phyloP scores from a whole-genome alignment of 495 filamentous ascomycete species.

The Glarea lozoyensis region DNA sequence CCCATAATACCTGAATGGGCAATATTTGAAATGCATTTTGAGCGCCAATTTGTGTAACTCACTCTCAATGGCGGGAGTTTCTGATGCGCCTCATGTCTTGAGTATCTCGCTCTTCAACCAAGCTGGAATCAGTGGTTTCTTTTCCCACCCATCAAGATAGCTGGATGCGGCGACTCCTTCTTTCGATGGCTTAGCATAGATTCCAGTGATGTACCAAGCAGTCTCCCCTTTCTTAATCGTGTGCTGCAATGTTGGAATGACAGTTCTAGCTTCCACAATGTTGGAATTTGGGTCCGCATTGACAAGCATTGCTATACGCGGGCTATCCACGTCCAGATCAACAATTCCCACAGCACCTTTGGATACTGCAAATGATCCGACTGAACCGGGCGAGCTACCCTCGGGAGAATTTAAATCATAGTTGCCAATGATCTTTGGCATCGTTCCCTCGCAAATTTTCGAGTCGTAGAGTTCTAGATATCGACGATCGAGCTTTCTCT shows the following conservation, averaged over 20 bases:
- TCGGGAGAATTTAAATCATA: slow-evolving; percentile 45
- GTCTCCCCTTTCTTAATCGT: slow-evolving; percentile 34
- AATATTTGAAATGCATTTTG: no score
- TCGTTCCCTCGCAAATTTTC: slow-evolving; percentile 34
- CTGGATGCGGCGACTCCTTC: slow-evolving; percentile 22
- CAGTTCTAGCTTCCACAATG: slow-evolving; percentile 57
- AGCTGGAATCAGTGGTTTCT: slow-evolving; percentile 38
- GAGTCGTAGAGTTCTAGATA: slow-evolving; percentile 44
- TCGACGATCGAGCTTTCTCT: slow-evolving; percentile 47
- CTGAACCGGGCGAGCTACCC: slow-evolving; percentile 41
- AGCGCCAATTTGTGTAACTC: no score
- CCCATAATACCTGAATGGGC: no score
- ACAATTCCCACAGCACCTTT: slow-evolving; percentile 62
- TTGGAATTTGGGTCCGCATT: slow-evolving; percentile 75
- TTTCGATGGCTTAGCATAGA: slow-evolving; percentile 38
- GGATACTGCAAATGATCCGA: slow-evolving; percentile 54
- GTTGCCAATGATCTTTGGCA: slow-evolving; percentile 42
- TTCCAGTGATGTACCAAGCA: slow-evolving; percentile 39
- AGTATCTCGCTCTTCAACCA: slow-evolving; percentile 46
- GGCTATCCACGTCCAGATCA: slow-evolving; percentile 35
- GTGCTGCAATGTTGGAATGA: slow-evolving; percentile 57
- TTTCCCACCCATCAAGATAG: slow-evolving; percentile 46
- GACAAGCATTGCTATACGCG: slow-evolving; percentile 43
- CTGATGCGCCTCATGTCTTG: no score
- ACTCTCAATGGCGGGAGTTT: no score